Evolutionary conservation across 805 yeast genomes (phyloP).

Genomic region (Zygosaccharomyces kombuchaensis): DNA sequence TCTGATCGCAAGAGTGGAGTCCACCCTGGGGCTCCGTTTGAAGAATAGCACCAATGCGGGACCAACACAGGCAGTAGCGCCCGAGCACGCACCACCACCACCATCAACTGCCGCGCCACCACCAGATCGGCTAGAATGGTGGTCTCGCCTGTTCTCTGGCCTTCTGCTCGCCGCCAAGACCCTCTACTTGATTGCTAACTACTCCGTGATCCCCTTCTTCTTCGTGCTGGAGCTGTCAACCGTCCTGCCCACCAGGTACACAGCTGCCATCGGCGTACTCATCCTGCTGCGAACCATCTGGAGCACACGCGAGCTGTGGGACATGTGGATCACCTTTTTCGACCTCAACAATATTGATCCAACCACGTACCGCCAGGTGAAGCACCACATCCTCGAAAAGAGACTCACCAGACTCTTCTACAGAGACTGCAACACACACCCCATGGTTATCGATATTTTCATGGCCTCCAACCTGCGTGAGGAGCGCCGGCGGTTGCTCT

Average conservation of each 20-base stretch:
- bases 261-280: slow-evolving; percentile 13
- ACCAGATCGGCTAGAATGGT: slow-evolving; percentile 1
- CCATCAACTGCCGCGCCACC: not conserved
- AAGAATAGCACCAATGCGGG: not conserved
- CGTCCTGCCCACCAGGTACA: slow-evolving; percentile 18
- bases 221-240: slow-evolving; percentile 20
- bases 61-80: not conserved
- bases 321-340: slow-evolving; percentile 26
- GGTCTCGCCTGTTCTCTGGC: slow-evolving; percentile 11
- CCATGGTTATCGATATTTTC: slow-evolving; percentile 13
- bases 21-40: slow-evolving; percentile 7
- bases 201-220: slow-evolving; percentile 21
- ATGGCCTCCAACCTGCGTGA: slow-evolving; percentile 16
- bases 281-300: slow-evolving; percentile 19
- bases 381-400: slow-evolving; percentile 8
- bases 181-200: slow-evolving; percentile 19
- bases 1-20: slow-evolving; percentile 15
- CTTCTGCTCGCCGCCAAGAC: slow-evolving; percentile 19
- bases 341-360: slow-evolving; percentile 13
- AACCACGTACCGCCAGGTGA: slow-evolving; percentile 9
- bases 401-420: slow-evolving; percentile 8
- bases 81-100: not conserved
- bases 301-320: slow-evolving; percentile 26
- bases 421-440: slow-evolving; percentile 6
- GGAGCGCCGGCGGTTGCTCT: slow-evolving; percentile 8